Percentiles rank a stretch among this genome's conserved stretches.
Evolutionary conservation across 2,329 filamentous ascomycete genomes (phyloP).

Genomic region (Trichophyton benhamiae): DNA sequence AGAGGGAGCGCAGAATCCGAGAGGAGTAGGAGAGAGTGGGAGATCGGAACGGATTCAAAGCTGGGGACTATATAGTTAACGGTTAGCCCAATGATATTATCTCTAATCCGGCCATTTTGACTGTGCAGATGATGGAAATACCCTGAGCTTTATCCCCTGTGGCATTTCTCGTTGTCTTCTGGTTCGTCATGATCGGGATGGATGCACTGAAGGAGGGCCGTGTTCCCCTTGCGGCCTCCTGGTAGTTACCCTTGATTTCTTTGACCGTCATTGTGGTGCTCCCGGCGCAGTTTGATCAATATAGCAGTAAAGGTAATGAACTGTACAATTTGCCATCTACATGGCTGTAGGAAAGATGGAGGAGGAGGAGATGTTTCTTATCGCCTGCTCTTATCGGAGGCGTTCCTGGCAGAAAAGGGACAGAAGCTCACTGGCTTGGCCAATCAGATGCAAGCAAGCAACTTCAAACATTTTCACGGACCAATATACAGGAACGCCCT

Average conservation of each 20-base stretch:
- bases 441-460: neutral
- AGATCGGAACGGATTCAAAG: constrained; percentile 12
- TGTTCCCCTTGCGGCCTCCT: neutral
- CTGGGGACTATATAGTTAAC: neutral
- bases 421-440: neutral
- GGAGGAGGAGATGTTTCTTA: neutral
- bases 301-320: neutral
- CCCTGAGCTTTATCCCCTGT: neutral
- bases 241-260: neutral
- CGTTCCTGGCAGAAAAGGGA: neutral
- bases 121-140: neutral
- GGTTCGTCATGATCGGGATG: neutral
- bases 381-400: neutral
- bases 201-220: neutral
- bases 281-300: neutral
- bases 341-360: neutral
- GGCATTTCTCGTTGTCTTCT: neutral
- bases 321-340: neutral
- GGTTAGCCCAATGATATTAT: neutral
- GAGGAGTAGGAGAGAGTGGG: constrained; percentile 48
- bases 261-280: neutral
- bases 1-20: constrained; percentile 53
- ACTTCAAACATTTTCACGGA: neutral
- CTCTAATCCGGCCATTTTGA: neutral
- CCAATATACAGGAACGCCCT: neutral